Base-by-base conservation (phyloP, 2,329 filamentous ascomycete genomes). In the Curvularia eragrostidis region DNA sequence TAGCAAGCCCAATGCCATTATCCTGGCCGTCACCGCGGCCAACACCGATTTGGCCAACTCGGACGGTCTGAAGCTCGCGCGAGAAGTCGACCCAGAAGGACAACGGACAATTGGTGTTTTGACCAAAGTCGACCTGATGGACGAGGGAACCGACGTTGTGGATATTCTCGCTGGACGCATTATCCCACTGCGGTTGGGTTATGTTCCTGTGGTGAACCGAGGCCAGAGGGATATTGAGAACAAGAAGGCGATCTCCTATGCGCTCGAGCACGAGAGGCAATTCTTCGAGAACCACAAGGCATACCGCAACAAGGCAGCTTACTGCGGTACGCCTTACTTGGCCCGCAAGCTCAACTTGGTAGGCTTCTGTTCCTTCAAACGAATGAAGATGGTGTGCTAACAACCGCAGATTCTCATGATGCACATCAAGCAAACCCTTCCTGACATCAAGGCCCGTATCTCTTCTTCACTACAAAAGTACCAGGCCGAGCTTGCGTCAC, bases 361-460 rank as follows among this genome's bases (percentile, higher is more conserved):
- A 75, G 30, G 80, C 67, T 41, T 36, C 23, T 24, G 12, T 13
- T 9, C n/a, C 19, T n/a, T 13, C 8, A 23, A 18, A 21, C 18
- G 5, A n/a, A 8, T 18, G 19, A n/a, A 38, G n/a, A 21, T 21
- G 32, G 46, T 21, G 62, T 6, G 52, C 74, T 77, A 64, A 78
- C 65, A 8, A 2, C 30, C 48, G 13, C 72, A 86, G 84, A 98
- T 99, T 74, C 85, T 99, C 68, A 98, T 99, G 94, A 99, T 99
- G 95, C 95, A 99, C 83, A 99, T 99, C 83, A 99, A 99, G 81
- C 94, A 99, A 82, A 99, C 95, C 1, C 86, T 99, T 13, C 95
- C 95, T 39, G 95, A 99, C 75, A 99, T 99, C 83, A 99, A 99
- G 82, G 92, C 91, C 13, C 90, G 96, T 63, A 99, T 99, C 69